Conservation (phyloP, 768 basidiomycete species). For the Boletus rubescentipes region DNA sequence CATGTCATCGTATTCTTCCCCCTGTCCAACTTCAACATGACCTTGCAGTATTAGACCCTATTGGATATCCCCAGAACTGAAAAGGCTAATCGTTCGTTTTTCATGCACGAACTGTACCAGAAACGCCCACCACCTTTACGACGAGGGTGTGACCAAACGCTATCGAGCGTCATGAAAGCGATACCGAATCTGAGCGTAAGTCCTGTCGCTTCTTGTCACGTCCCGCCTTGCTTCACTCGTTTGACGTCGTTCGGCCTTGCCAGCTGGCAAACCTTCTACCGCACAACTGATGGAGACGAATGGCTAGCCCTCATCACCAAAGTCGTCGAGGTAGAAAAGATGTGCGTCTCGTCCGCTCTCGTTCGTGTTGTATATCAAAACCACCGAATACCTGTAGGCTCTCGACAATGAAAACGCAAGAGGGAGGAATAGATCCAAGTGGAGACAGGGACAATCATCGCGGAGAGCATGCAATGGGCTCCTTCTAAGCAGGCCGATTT, state of each 20-base stretch:
- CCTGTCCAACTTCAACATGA: neutral
- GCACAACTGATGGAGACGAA: slow-evolving; percentile 78
- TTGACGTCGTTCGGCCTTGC: neutral
- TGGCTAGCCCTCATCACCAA: slow-evolving; percentile 68
- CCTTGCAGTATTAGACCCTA: slow-evolving; percentile 82
- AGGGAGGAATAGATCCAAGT: slow-evolving; percentile 50
- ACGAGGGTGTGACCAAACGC: slow-evolving; percentile 71
- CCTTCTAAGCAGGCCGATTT: slow-evolving; percentile 52
- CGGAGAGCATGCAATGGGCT: slow-evolving; percentile 48
- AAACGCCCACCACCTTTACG: slow-evolving; percentile 92
- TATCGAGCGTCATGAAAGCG: slow-evolving; percentile 74
- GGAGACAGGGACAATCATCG: slow-evolving; percentile 43
- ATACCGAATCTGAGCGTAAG: slow-evolving; percentile 85
- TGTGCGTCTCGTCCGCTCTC: slow-evolving; percentile 42
- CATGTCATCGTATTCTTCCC: slow-evolving; percentile 27
- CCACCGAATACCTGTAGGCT: slow-evolving; percentile 43
- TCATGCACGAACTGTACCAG: slow-evolving; percentile 86
- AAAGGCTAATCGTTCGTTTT: slow-evolving; percentile 96
- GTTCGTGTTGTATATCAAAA: neutral
- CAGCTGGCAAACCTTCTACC: slow-evolving; percentile 82
- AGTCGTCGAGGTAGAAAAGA: slow-evolving; percentile 74
- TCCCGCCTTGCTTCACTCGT: neutral
- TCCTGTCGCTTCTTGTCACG: neutral
- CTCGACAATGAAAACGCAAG: slow-evolving; percentile 61
- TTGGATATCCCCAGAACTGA: slow-evolving; percentile 98